Percentiles rank a stretch among this genome's conserved stretches.
These are phyloP conservation scores for Verticillium tricorpus DNA, from an alignment of 2,329 filamentous ascomycete species.

Conservation along the genomic window DNA sequence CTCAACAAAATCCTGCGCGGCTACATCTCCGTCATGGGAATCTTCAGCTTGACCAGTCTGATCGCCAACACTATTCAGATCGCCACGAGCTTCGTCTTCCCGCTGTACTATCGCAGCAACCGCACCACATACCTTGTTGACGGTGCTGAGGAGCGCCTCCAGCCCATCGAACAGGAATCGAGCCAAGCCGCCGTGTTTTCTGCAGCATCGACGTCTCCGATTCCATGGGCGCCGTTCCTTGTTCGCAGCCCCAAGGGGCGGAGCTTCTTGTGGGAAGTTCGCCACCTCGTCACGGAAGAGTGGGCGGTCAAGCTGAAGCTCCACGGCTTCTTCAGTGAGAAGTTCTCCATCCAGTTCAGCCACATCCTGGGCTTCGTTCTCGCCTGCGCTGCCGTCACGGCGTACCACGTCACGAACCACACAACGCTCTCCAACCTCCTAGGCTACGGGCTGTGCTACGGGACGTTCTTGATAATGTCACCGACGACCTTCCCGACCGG, in stretches of 20 bases:
- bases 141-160: constrained; percentile 32
- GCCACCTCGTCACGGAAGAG: constrained; percentile 43
- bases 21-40: constrained; percentile 77
- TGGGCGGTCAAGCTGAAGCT: constrained; percentile 48
- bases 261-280: constrained; percentile 42
- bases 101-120: constrained; percentile 57
- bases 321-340: constrained; percentile 44
- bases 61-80: constrained; percentile 68
- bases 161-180: background rate
- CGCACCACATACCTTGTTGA: constrained; percentile 43
- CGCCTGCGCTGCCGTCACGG: constrained; percentile 48
- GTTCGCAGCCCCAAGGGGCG: constrained; percentile 16
- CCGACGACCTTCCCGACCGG: constrained; percentile 84
- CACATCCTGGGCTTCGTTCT: constrained; percentile 52
- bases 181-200: background rate
- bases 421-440: constrained; percentile 73
- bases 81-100: constrained; percentile 65
- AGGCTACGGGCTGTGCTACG: constrained; percentile 83
- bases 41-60: constrained; percentile 72
- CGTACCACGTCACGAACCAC: constrained; percentile 63
- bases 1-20: constrained; percentile 78
- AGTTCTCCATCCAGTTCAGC: constrained; percentile 50
- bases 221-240: constrained; percentile 14
- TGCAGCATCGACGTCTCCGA: background rate
- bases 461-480: constrained; percentile 76